A percentile compares a stretch with the other conserved stretches of the same genome.
Conservation (phyloP, 768 basidiomycete genomes). For the Holtermanniella nyarrowii region DNA sequence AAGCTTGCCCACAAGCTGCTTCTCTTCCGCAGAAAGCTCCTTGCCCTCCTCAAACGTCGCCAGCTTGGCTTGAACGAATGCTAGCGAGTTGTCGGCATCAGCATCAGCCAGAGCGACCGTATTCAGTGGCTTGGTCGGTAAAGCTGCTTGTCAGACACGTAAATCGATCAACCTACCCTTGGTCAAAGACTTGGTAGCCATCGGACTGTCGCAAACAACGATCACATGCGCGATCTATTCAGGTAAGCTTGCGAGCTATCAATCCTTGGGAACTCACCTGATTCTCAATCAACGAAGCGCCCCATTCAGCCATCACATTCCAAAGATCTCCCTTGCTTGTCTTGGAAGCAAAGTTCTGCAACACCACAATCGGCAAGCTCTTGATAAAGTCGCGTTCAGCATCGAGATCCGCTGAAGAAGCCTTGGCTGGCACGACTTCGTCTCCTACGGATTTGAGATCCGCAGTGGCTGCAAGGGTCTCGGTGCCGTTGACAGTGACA, state of each 20-base stretch:
- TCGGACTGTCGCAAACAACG: conserved; percentile 78
- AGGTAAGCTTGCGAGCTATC: not conserved
- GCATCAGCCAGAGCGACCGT: conserved; percentile 75
- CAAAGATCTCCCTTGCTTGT: conserved; percentile 60
- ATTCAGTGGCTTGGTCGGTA: conserved; percentile 73
- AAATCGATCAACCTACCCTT: conserved; percentile 49
- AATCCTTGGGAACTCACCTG: conserved; percentile 46
- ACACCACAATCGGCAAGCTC: conserved; percentile 71
- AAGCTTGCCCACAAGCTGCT: conserved; percentile 56
- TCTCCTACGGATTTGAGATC: not conserved
- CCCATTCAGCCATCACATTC: conserved; percentile 71
- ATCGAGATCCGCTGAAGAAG: conserved; percentile 18
- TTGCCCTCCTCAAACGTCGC: conserved; percentile 41
- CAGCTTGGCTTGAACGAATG: conserved; percentile 71
- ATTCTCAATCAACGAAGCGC: conserved; percentile 66
- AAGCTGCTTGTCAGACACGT: conserved; percentile 46
- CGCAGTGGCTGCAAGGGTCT: not conserved
- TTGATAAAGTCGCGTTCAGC: conserved; percentile 45
- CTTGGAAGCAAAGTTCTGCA: conserved; percentile 64
- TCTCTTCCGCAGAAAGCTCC: conserved; percentile 53
- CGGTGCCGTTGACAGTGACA: conserved; percentile 14
- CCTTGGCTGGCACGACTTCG: conserved; percentile 1
- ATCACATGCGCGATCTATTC: conserved; percentile 78
- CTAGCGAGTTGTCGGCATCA: conserved; percentile 63
- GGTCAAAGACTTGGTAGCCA: conserved; percentile 71